Evolutionary conservation across 768 basidiomycete species (phyloP).

Genomic region (Leucocoprinus sp.): DNA sequence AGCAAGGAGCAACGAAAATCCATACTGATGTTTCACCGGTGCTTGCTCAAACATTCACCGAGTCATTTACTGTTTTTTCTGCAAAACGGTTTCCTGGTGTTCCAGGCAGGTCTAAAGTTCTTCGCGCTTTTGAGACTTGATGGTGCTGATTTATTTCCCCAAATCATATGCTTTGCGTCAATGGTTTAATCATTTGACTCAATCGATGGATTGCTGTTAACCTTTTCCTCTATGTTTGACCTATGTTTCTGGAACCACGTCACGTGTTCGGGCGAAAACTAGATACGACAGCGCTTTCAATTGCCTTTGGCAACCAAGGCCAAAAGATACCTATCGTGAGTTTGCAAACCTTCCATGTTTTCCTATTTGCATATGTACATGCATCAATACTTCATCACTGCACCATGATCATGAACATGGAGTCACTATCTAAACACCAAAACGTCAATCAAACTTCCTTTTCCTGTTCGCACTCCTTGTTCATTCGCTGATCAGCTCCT

Average conservation of each 20-base stretch:
- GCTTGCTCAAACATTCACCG: slow-evolving; percentile 76
- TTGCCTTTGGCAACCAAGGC: slow-evolving; percentile 83
- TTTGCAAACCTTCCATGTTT: neutral
- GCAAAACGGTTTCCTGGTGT: slow-evolving; percentile 96
- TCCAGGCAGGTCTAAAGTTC: slow-evolving; percentile 47
- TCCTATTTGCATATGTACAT: neutral
- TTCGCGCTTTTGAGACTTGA: neutral
- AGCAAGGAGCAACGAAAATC: slow-evolving; percentile 53
- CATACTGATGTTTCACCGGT: slow-evolving; percentile 68
- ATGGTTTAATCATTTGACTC: neutral
- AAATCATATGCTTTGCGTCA: neutral
- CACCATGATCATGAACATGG: neutral
- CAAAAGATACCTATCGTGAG: slow-evolving; percentile 82
- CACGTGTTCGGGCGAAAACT: no score
- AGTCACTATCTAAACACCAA: neutral
- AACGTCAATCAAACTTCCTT: neutral
- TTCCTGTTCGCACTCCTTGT: no score
- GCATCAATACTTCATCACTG: neutral
- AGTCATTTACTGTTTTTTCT: slow-evolving; percentile 80
- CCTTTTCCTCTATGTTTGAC: no score
- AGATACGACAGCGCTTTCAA: slow-evolving; percentile 88
- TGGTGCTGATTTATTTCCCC: neutral
- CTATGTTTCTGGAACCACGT: no score
- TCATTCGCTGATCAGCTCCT: neutral
- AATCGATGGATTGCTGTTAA: no score